A percentile compares a stretch with the other conserved stretches of the same genome.
Evolutionary conservation across 805 yeast genomes (phyloP).

Genomic region (Sugiyamaella smithiae): DNA sequence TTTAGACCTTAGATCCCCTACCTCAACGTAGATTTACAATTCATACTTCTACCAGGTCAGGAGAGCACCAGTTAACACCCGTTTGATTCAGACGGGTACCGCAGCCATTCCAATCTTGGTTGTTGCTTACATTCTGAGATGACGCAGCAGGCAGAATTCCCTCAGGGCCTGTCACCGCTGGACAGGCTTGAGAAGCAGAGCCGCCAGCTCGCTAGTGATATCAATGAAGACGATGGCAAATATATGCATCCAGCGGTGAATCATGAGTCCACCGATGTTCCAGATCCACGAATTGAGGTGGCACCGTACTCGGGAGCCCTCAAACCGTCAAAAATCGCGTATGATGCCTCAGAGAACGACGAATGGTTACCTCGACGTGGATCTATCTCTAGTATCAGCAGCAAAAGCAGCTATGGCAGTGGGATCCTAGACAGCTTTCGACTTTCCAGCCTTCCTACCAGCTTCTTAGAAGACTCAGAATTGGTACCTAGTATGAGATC

Average conservation of each 20-base stretch:
- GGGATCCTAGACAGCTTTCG: constrained; percentile 28
- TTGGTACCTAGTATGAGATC: neutral
- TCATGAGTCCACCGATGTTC: too few species aligned
- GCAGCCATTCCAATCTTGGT: too few species aligned
- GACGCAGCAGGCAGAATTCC: constrained; percentile 5
- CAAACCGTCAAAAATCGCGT: neutral
- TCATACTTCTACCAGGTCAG: neutral
- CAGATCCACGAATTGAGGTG: too few species aligned
- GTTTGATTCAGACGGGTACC: too few species aligned
- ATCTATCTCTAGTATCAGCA: constrained; percentile 18
- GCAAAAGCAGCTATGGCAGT: constrained; percentile 14
- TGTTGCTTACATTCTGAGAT: too few species aligned
- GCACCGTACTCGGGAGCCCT: too few species aligned
- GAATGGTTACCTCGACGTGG: constrained; percentile 6
- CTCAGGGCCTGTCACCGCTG: constrained; percentile 27
- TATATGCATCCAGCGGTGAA: too few species aligned
- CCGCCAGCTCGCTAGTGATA: constrained; percentile 22
- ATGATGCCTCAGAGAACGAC: neutral
- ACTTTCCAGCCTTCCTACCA: constrained; percentile 21
- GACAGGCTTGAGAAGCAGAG: constrained; percentile 27
- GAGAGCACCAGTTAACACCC: too few species aligned
- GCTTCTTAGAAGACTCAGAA: neutral
- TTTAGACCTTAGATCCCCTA: neutral
- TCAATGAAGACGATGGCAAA: neutral
- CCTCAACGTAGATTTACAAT: constrained; percentile 1